Conservation (phyloP, 352 stramenopile species). For the Phytophthora pistaciae region DNA sequence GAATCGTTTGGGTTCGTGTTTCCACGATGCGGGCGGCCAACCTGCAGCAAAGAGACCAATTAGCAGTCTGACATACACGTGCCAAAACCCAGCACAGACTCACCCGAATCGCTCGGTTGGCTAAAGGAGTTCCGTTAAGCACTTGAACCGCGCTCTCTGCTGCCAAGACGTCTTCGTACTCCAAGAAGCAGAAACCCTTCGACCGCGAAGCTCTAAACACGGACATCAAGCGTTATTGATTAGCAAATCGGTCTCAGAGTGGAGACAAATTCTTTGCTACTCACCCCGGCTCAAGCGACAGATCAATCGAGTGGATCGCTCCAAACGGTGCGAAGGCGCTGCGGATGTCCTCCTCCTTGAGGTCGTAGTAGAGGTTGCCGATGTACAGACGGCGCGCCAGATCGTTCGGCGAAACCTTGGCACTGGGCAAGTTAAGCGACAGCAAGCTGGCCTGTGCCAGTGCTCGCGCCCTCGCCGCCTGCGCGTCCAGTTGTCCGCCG, state of each 20-base stretch:
- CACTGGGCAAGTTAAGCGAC: constrained; percentile 58
- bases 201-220: constrained; percentile 59
- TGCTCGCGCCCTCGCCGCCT: constrained; percentile 64
- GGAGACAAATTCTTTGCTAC: background rate
- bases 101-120: constrained; percentile 74
- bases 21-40: constrained; percentile 79
- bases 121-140: constrained; percentile 68
- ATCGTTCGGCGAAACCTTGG: constrained; percentile 64
- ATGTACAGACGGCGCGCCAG: constrained; percentile 81
- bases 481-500: constrained; percentile 53
- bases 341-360: constrained; percentile 83
- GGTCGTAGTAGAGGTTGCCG: constrained; percentile 85
- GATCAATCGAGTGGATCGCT: constrained; percentile 74
- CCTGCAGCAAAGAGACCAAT: constrained; percentile 32
- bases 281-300: constrained; percentile 82
- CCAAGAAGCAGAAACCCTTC: constrained; percentile 86
- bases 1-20: constrained; percentile 71
- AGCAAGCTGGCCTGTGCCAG: constrained; percentile 79
- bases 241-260: background rate
- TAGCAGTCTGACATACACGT: background rate
- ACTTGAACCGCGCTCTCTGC: constrained; percentile 83
- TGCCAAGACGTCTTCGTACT: constrained; percentile 84
- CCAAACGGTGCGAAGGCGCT: constrained; percentile 74
- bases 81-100: constrained; percentile 2
- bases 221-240: constrained; percentile 9